Evolutionary conservation across 441 rosid genomes (phyloP).

Genomic region (Adansonia grandidieri): DNA sequence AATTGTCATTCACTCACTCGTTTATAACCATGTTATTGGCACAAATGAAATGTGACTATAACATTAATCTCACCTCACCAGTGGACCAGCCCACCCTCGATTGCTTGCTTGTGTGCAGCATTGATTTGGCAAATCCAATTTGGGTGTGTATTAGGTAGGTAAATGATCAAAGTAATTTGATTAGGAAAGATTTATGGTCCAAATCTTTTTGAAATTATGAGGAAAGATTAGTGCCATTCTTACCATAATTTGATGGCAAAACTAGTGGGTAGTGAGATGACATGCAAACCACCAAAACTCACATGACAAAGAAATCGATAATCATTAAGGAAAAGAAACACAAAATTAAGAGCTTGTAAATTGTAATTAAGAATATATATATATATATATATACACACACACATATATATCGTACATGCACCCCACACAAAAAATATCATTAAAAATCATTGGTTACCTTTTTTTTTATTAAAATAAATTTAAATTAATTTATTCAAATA

Average conservation of each 20-base stretch:
- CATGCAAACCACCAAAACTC: not conserved
- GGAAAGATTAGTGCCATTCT: not conserved
- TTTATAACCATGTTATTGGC: not conserved
- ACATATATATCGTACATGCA: too few relatives aligned
- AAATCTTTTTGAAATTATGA: not conserved
- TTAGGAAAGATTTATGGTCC: not conserved
- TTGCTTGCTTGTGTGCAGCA: not conserved
- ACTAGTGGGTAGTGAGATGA: not conserved
- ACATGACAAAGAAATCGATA: not conserved
- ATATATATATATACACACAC: too few relatives aligned
- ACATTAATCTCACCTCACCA: not conserved
- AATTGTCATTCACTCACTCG: not conserved
- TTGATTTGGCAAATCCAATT: not conserved
- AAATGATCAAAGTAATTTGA: not conserved
- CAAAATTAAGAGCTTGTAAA: not conserved
- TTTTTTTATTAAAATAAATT: too few relatives aligned
- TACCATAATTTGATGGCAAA: slow-evolving; percentile 4
- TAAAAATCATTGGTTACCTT: too few relatives aligned
- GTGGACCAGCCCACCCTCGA: not conserved
- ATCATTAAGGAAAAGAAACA: not conserved
- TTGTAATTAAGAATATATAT: too few relatives aligned
- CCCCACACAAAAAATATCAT: too few relatives aligned
- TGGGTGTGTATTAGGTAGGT: not conserved
- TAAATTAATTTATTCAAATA: too few relatives aligned
- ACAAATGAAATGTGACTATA: not conserved